phyloP scores from a whole-genome alignment of 306 rosid genomes.

The Sechiopsis laciniata region DNA sequence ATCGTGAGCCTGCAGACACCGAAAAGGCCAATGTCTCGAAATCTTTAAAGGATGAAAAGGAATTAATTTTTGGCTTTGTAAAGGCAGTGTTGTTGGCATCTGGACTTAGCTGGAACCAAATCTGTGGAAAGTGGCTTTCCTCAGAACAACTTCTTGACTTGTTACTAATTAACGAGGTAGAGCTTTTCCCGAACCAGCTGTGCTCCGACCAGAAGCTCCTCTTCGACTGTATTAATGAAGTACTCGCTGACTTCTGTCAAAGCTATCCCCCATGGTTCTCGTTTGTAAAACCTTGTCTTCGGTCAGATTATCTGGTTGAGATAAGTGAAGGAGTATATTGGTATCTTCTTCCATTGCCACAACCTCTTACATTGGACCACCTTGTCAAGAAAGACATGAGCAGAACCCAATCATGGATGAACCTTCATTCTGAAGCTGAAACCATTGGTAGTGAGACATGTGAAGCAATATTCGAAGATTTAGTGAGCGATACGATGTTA shows the following conservation, averaged over 20 bases:
- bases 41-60: constrained; percentile 34
- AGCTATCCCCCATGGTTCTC: constrained; percentile 52
- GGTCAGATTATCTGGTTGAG: constrained; percentile 36
- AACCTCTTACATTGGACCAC: constrained; percentile 70
- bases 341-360: constrained; percentile 62
- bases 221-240: constrained; percentile 62
- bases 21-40: constrained; percentile 16
- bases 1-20: constrained; percentile 35
- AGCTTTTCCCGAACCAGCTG: constrained; percentile 44
- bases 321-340: constrained; percentile 64
- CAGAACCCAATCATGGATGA: constrained; percentile 66
- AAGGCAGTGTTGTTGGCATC: constrained; percentile 58
- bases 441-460: constrained; percentile 54
- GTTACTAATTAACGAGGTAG: constrained; percentile 47
- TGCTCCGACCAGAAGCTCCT: constrained; percentile 61
- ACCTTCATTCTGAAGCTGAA: constrained; percentile 61
- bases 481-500: constrained; percentile 58
- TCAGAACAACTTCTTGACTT: constrained; percentile 70
- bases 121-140: constrained; percentile 52
- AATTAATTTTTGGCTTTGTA: constrained; percentile 48
- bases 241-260: constrained; percentile 55
- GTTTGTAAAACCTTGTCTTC: constrained; percentile 37
- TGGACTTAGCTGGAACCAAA: constrained; percentile 50
- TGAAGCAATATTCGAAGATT: constrained; percentile 64
- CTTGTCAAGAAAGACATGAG: constrained; percentile 71